A percentile compares a stretch with the other conserved stretches of the same genome.
phyloP scores from a whole-genome alignment of 202 grass and related monocot species.

The Schoenoplectus tabernaemontani region DNA sequence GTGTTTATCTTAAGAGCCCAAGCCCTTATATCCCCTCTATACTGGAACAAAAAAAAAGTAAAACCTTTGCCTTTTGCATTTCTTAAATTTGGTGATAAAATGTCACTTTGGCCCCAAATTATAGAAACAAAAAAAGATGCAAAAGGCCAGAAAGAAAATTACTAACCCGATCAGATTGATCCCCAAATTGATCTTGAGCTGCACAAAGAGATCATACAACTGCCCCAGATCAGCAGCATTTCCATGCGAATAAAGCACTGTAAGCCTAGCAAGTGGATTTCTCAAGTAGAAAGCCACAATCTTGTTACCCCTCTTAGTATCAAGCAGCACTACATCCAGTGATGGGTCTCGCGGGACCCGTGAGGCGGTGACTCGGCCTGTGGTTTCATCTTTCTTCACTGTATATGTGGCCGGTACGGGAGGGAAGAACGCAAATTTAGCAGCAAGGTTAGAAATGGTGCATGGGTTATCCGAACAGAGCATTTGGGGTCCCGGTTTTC shows the following conservation, averaged over 20 bases:
- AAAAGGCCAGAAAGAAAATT: conserved; percentile 24
- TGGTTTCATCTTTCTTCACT: conserved; percentile 59
- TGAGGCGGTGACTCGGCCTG: conserved; percentile 62
- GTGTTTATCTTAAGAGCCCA: not conserved
- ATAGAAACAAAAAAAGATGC: not conserved
- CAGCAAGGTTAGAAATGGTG: conserved; percentile 97
- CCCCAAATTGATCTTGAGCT: conserved; percentile 99
- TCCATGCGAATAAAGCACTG: conserved; percentile 95
- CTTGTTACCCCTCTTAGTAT: conserved; percentile 69
- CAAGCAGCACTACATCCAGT: conserved; percentile 69
- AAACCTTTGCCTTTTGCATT: not conserved
- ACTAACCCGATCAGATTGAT: conserved; percentile 99
- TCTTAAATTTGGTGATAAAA: conserved; percentile 9
- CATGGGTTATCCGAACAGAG: conserved; percentile 39
- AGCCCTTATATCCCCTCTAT: not conserved
- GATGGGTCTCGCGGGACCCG: conserved; percentile 67
- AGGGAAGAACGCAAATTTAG: conserved; percentile 98
- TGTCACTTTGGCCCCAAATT: conserved; percentile 12
- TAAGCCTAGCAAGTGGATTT: conserved; percentile 76
- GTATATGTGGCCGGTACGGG: conserved; percentile 88
- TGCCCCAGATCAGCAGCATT: conserved; percentile 96
- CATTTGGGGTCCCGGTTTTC: conserved; percentile 19
- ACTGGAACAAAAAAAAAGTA: not conserved
- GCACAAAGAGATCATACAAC: conserved; percentile 96
- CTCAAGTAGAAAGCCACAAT: conserved; percentile 93